A percentile compares a stretch with the other conserved stretches of the same genome.
Conservation (phyloP, 2,329 filamentous ascomycete species). For the Exophiala viscosa region DNA sequence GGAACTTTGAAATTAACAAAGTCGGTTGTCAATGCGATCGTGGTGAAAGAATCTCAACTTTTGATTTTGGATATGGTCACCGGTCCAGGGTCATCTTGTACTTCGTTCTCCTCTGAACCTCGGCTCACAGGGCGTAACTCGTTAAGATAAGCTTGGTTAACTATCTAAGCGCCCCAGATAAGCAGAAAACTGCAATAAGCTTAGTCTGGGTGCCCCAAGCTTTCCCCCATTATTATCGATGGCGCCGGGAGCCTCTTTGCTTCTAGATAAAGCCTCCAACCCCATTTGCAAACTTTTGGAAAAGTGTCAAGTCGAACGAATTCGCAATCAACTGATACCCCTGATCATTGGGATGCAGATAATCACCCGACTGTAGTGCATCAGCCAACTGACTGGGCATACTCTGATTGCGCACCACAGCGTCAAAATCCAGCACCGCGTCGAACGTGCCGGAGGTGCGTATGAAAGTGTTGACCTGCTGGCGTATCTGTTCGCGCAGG, state of each 20-base stretch:
- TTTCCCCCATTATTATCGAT: too few relatives aligned
- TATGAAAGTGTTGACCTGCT: conserved; percentile 61
- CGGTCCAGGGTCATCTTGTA: too few relatives aligned
- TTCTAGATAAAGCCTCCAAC: conserved; percentile 11
- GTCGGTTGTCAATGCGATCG: too few relatives aligned
- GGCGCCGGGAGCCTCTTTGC: not conserved
- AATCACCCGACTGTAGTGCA: conserved; percentile 60
- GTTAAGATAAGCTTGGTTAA: too few relatives aligned
- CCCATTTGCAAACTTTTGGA: conserved; percentile 33
- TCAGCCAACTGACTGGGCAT: conserved; percentile 48
- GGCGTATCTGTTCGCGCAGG: conserved; percentile 55
- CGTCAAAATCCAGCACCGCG: conserved; percentile 61
- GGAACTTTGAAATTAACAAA: too few relatives aligned
- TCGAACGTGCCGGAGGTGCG: conserved; percentile 56
- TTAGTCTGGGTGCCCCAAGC: too few relatives aligned
- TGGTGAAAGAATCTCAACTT: too few relatives aligned
- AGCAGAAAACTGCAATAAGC: too few relatives aligned
- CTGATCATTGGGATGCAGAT: conserved; percentile 58
- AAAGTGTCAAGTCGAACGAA: conserved; percentile 55
- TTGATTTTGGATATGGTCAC: too few relatives aligned
- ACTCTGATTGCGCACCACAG: conserved; percentile 50
- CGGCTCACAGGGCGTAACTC: too few relatives aligned
- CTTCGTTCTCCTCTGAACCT: too few relatives aligned
- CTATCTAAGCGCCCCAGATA: too few relatives aligned
- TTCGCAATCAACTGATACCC: conserved; percentile 61